A percentile compares a stretch with the other conserved stretches of the same genome.
These are phyloP conservation scores for Neurospora sp. DNA, from an alignment of 495 filamentous ascomycete species.

Conservation along the genomic window DNA sequence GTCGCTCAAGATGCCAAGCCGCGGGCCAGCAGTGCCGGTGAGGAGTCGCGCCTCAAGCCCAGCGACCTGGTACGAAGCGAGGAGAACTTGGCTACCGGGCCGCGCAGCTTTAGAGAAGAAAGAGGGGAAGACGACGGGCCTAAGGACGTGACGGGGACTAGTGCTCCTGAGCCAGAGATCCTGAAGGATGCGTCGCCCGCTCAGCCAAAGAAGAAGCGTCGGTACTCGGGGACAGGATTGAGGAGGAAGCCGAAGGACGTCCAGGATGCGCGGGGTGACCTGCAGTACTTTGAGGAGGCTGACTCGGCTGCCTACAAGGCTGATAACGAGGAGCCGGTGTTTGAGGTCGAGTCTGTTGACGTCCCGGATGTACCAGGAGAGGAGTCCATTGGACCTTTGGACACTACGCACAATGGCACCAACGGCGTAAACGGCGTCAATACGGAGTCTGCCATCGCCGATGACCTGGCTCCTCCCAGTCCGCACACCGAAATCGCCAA, in stretches of 20 bases:
- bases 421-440: background rate
- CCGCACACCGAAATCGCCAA: conserved; percentile 22
- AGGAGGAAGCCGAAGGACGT: conserved; percentile 59
- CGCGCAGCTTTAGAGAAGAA: background rate
- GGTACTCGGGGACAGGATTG: conserved; percentile 74
- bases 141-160: conserved; percentile 42
- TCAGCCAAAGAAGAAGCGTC: conserved; percentile 38
- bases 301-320: conserved; percentile 74
- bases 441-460: background rate
- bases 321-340: conserved; percentile 46
- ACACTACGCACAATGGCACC: background rate
- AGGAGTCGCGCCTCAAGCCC: conserved; percentile 4
- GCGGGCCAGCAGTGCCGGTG: background rate
- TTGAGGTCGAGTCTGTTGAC: background rate
- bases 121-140: conserved; percentile 18
- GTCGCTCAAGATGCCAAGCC: conserved; percentile 8
- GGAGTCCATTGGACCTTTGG: background rate
- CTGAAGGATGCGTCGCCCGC: conserved; percentile 26
- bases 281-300: conserved; percentile 71
- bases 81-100: conserved; percentile 17
- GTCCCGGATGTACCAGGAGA: background rate
- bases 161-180: conserved; percentile 46
- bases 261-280: conserved; percentile 49
- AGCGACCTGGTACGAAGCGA: conserved; percentile 17
- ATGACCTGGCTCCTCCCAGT: background rate